Conservation (phyloP, 169 alveolate genomes). For the Plasmodium billcollinsi region DNA sequence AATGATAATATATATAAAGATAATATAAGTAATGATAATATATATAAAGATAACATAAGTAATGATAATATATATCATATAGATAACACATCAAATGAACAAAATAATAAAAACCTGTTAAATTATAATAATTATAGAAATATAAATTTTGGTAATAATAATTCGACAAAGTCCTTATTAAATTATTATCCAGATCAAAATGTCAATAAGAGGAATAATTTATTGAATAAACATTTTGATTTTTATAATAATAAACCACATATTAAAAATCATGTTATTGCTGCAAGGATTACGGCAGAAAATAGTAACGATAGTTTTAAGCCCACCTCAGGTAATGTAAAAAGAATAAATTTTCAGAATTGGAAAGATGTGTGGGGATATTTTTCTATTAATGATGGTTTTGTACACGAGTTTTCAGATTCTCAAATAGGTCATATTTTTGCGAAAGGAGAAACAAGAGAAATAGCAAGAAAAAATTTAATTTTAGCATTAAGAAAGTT, state of each 20-base stretch:
- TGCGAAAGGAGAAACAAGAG: constrained; percentile 87
- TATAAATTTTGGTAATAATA: too few relatives aligned
- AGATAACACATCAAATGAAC: neutral
- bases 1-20: neutral
- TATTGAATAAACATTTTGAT: constrained; percentile 69
- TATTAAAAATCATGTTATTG: constrained; percentile 82
- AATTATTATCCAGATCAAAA: too few relatives aligned
- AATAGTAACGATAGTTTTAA: constrained; percentile 90
- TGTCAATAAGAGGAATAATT: neutral
- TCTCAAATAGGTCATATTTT: constrained; percentile 93
- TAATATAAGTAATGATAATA: too few relatives aligned
- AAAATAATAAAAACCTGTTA: neutral
- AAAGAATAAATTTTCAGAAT: constrained; percentile 80
- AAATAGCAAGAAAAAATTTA: constrained; percentile 84
- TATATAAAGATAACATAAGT: too few relatives aligned
- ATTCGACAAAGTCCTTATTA: too few relatives aligned
- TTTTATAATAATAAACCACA: constrained; percentile 68
- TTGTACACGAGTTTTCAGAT: constrained; percentile 90
- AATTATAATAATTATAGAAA: too few relatives aligned
- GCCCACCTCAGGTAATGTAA: constrained; percentile 89
- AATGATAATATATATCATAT: neutral
- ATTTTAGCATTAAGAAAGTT: constrained; percentile 84
- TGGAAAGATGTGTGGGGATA: constrained; percentile 89
- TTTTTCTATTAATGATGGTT: constrained; percentile 88
- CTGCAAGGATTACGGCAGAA: constrained; percentile 92